Evolutionary conservation across 2,329 filamentous ascomycete genomes (phyloP), one percentile per base, ranked within the genome.

Genomic region (Pestalotiopsis fici): DNA sequence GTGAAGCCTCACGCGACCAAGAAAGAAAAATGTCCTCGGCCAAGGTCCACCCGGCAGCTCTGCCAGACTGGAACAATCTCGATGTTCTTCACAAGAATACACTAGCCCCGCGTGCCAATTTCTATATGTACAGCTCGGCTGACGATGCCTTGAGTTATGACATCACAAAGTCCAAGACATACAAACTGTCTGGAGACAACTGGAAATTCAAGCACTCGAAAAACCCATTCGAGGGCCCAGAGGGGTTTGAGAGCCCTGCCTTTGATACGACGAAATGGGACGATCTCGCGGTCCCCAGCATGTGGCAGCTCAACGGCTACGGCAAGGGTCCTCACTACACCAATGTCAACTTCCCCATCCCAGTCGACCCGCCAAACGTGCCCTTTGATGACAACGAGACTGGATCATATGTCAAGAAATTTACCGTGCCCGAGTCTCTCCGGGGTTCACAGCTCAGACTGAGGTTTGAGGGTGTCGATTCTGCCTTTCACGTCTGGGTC

Each of bases 231-330:
- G 77, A 80, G 61, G 80, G 79, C 0, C 79, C 79, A 1, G 71
- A 71, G 13, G 74, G 74, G 21, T 80, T 80, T 59, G 72, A 78
- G 66, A 67, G 73, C 21, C 73, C 75, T 15, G 57, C 65, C 25
- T 76, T 75, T 63, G 69, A 74, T 54, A 69, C 71, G 3, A 59
- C 77, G 18, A 67, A 47, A 67, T 89, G 87, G 87, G 77, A 78
- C 25, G 79, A 85, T 47, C 87, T 91, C 47, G 73, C 81, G 6
- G 91, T 93, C 0, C 91, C 90, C 0, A 88, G 89, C 15, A 88
- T 90, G 81, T 93, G 91, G 91, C 91, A 93, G 76, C 80, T 91
- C 1, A 87, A 92, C 72, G 90, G 90, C 15, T 88, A 87, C 71
- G 91, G 90, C 3, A 79, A 79, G 25, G 81, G 84, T 11, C 91